Evolutionary conservation across 352 stramenopile species (phyloP).

Genomic region (Phytophthora boehmeriae): DNA sequence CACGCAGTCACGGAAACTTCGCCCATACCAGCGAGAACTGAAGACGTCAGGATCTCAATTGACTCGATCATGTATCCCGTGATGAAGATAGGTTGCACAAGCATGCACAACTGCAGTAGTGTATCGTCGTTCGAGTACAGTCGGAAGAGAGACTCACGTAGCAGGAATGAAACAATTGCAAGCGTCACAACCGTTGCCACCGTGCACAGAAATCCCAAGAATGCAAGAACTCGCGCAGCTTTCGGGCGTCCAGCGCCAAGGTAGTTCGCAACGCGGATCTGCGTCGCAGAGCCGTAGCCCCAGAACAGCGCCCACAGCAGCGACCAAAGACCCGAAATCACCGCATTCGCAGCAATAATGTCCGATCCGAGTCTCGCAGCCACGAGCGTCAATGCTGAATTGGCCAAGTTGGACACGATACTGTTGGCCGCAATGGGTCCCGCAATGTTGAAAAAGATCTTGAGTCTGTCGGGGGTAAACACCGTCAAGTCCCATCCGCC

Average conservation of each 20-base stretch:
- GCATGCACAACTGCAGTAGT: conserved; percentile 55
- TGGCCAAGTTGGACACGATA: conserved; percentile 76
- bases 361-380: conserved; percentile 74
- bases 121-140: conserved; percentile 65
- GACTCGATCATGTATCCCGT: conserved; percentile 64
- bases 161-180: conserved; percentile 47
- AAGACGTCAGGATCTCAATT: conserved; percentile 54
- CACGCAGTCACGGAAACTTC: conserved; percentile 57
- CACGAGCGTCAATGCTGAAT: conserved; percentile 71
- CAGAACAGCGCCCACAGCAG: conserved; percentile 81
- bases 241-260: conserved; percentile 71
- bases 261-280: conserved; percentile 82
- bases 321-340: conserved; percentile 71
- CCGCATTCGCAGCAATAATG: conserved; percentile 78
- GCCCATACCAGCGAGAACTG: conserved; percentile 59
- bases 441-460: conserved; percentile 71
- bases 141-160: conserved; percentile 56
- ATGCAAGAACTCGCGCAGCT: conserved; percentile 52
- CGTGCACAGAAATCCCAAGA: conserved; percentile 70
- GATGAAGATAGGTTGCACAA: conserved; percentile 65
- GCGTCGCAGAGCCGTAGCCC: conserved; percentile 78
- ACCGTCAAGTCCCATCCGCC: conserved; percentile 64
- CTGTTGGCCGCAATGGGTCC: conserved; percentile 68
- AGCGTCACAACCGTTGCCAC: conserved; percentile 52
- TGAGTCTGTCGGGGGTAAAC: conserved; percentile 64